Evolutionary conservation across 345 rosid species (phyloP).

Genomic region (Reutealis trisperma): DNA sequence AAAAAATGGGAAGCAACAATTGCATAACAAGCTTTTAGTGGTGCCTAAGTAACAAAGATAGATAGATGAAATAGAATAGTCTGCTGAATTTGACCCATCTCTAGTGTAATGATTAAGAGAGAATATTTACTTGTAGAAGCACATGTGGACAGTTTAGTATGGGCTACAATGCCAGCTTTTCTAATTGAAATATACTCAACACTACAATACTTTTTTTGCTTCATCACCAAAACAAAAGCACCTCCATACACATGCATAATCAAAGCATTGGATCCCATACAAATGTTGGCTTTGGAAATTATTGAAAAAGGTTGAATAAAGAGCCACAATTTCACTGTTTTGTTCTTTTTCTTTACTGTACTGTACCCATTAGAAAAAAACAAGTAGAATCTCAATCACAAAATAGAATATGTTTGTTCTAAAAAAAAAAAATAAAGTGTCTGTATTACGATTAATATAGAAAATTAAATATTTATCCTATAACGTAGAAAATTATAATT

Average conservation of each 20-base stretch:
- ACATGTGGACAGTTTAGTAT: background rate
- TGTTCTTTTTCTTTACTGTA: background rate
- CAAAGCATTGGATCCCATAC: background rate
- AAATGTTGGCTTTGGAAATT: background rate
- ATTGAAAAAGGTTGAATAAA: background rate
- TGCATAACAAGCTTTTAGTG: background rate
- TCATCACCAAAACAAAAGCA: background rate
- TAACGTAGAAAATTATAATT: too few species aligned
- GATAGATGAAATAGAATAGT: background rate
- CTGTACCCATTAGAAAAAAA: too few species aligned
- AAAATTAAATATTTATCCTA: too few species aligned
- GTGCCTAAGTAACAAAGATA: background rate
- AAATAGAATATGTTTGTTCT: too few species aligned
- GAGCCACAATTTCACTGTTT: background rate
- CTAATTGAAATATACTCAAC: background rate
- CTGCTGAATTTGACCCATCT: background rate
- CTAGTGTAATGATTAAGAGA: background rate
- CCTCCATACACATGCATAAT: too few species aligned
- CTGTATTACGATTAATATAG: too few species aligned
- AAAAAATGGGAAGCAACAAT: background rate
- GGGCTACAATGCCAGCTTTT: background rate
- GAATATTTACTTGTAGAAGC: background rate
- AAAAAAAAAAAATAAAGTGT: too few species aligned
- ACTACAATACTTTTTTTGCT: background rate
- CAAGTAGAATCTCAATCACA: too few species aligned